Evolutionary conservation across 1,139 yeast species (phyloP), one percentile per base, ranked within the genome.

Genomic region (Pichia sp.): DNA sequence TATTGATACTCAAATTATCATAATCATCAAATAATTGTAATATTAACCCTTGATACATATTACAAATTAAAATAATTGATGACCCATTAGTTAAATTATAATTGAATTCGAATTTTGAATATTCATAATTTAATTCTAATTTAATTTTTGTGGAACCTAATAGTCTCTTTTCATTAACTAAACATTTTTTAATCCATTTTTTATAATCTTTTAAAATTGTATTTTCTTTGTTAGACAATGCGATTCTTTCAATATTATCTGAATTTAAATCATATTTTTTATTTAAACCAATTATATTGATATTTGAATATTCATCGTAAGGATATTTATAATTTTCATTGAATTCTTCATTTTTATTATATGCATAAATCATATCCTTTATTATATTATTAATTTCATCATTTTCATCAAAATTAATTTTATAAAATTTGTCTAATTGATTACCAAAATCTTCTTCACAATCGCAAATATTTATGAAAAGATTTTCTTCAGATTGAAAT

Each of bases 31-130:
- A 47, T n/a, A 43, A 31, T 11, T 26, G 27, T 6, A 50, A 36
- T 10, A 50, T 50, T 31, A 46, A 26, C 8, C 48, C 45, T 11
- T 50, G 46, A 38, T 44, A 47, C 31, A 50, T 28, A 39, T 46
- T 46, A 34, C 50, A 47, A 4, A 30, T 27, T 1, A 50, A 29
- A 3, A 31, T 27, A 31, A 28, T 4, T 5, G 8, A 7, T 7
- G n/a, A 34, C 4, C 32, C 47, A 31, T 36, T 11, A 25, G 34
- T 8, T 29, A 42, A 7, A 2, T 7, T 6, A 43, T 38, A 46
- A 9, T 44, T 37, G 9, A 50, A 7, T 4, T 40, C 40, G 38
- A 47, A 39, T n/a, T 33, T 34, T 1, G 52, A 49, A n/a, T 35
- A 34, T 4, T 7, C 6, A 32, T 46, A 41, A 40, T 36, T 44